Conservation (phyloP, 2,329 filamentous ascomycete genomes). For the Xylariaceae sp. region DNA sequence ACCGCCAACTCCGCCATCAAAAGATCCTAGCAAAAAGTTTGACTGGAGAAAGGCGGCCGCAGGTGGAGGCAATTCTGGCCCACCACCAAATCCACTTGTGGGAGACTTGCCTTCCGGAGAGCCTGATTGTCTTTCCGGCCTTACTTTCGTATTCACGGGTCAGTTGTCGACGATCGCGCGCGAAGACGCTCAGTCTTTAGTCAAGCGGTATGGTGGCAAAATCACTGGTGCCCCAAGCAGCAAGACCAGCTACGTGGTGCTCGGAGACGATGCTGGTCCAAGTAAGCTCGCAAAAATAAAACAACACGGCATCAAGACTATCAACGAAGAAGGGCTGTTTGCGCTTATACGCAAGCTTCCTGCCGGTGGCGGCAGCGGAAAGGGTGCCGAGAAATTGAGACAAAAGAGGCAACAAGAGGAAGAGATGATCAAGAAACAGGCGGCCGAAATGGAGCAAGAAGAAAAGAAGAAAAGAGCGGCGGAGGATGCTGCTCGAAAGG, state of each 20-base stretch:
- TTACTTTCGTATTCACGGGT: conserved; percentile 94
- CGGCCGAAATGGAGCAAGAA: conserved; percentile 78
- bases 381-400: conserved; percentile 77
- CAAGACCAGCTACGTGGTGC: conserved; percentile 90
- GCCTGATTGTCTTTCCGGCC: conserved; percentile 82
- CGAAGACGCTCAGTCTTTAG: conserved; percentile 77
- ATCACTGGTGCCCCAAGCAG: conserved; percentile 78
- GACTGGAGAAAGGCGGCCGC: conserved; percentile 63
- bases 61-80: conserved; percentile 56
- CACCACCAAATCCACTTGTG: conserved; percentile 57
- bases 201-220: conserved; percentile 93
- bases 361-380: conserved; percentile 79
- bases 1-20: conserved; percentile 75
- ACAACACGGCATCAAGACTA: conserved; percentile 76
- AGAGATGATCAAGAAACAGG: conserved; percentile 72
- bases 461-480: conserved; percentile 57
- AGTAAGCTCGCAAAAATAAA: conserved; percentile 87
- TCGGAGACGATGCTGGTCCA: conserved; percentile 86
- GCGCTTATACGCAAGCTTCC: conserved; percentile 76
- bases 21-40: conserved; percentile 67
- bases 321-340: conserved; percentile 89
- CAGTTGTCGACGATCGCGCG: conserved; percentile 73
- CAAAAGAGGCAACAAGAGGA: conserved; percentile 83
- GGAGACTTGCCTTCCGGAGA: conserved; percentile 75
- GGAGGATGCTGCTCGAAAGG: conserved; percentile 50